Percentiles rank a stretch among this genome's conserved stretches.
Conservation (phyloP, 768 basidiomycete genomes). For the Trametes meyenii region DNA sequence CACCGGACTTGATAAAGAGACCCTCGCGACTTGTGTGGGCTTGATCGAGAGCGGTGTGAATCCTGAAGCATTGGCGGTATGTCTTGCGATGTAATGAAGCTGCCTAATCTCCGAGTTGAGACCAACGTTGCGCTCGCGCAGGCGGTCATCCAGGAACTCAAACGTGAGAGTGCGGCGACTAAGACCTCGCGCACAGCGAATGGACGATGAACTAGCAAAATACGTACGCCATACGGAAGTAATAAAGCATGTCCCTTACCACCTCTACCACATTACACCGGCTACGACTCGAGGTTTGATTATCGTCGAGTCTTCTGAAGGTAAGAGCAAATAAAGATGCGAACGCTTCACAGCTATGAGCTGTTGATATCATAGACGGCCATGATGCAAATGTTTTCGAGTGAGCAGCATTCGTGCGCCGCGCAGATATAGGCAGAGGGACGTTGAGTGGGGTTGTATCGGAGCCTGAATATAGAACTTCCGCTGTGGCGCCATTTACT, state of each 20-base stretch:
- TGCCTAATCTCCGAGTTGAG: neutral
- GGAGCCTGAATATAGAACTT: neutral
- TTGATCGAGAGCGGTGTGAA: conserved; percentile 94
- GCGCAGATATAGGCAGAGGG: no score
- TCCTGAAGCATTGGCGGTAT: conserved; percentile 87
- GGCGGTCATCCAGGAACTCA: conserved; percentile 85
- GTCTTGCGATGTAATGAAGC: conserved; percentile 32
- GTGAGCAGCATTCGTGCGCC: no score
- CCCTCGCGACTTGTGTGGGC: conserved; percentile 86
- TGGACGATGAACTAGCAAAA: conserved; percentile 27
- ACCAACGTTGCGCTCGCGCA: conserved; percentile 31
- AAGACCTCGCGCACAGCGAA: conserved; percentile 36
- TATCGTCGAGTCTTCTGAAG: no score
- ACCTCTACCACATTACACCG: no score
- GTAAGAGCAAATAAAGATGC: no score
- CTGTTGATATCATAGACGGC: neutral
- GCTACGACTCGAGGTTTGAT: no score
- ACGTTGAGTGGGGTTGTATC: neutral
- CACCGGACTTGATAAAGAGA: conserved; percentile 87
- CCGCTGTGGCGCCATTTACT: conserved; percentile 17
- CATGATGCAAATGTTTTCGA: neutral
- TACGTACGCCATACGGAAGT: neutral
- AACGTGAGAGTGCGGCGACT: conserved; percentile 61
- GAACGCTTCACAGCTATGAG: no score
- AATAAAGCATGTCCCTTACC: neutral